Evolutionary conservation across 2,329 filamentous ascomycete species (phyloP), one percentile per base, ranked within the genome.

Genomic region (Botrytis pseudocinerea): DNA sequence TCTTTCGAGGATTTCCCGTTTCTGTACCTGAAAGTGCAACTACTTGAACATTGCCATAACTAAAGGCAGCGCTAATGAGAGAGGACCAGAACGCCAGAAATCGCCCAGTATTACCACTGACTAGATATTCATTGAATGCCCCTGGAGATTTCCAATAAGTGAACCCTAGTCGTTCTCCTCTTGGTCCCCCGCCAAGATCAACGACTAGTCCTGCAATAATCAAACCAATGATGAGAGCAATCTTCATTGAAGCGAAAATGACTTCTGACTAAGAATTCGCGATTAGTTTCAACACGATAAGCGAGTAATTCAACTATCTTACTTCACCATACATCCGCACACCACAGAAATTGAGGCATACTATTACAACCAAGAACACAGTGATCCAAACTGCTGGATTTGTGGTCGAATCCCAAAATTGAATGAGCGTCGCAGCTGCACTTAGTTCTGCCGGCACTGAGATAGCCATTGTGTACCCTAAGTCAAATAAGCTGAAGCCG

Each of bases 71-170:
- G 74, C 81, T 84, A 59, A 80, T 84, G 20, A 88, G 84, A 70
- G 84, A 85, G 14, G 81, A 82, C 75, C 77, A 80, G 73, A 80
- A 79, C 54, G 81, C 80, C 20, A 93, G 84, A 78, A 93, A 93
- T 22, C 85, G 84, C 32, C 91, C 91, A 0, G 83, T 85, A 87
- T 57, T 78, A 86, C 84, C 48, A 28, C 7, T 90, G 84, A 44
- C 92, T 90, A 92, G 87, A 78, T 91, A 89, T 76, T 91, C 87
- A 54, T 90, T 89, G 76, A 92, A 91, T 0, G 91, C 89, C 0
- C 90, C 91, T 0, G 92, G 91, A 44, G 89, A 82, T 62, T 84
- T 87, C 92, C 92, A 94, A 81, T 92, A 93, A 57, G 85, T 82
- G 80, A 93, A 93, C 1, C 92, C 91, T 72, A 89, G 85, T 14